Conservation (phyloP, 2,329 filamentous ascomycete species). For the Neonectria faginata region DNA sequence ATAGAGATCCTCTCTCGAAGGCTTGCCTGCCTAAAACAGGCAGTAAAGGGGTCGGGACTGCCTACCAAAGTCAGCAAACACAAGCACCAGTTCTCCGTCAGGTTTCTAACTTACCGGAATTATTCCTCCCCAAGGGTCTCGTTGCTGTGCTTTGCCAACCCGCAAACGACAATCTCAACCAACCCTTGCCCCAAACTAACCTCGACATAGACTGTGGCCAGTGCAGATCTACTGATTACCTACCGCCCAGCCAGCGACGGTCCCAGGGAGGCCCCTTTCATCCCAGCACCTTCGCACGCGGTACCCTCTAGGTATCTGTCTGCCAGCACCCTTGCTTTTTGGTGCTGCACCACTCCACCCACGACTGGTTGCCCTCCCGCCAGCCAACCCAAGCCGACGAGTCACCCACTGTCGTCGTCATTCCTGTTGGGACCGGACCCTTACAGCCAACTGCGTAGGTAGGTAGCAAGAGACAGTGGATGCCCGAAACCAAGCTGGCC, state of each 20-base stretch:
- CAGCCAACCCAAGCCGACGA: not conserved
- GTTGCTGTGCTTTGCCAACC: slow-evolving; percentile 8
- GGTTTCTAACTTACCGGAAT: not conserved
- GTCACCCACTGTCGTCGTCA: slow-evolving; percentile 1
- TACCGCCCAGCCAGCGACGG: slow-evolving; percentile 23
- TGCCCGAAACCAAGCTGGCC: slow-evolving; percentile 1
- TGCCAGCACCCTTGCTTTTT: slow-evolving; percentile 4
- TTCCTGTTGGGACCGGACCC: not conserved
- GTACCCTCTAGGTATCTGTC: slow-evolving; percentile 22
- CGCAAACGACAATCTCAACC: slow-evolving; percentile 8
- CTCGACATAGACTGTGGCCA: slow-evolving; percentile 27
- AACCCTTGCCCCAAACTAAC: slow-evolving; percentile 22
- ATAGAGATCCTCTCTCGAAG: not conserved
- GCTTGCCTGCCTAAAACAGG: not conserved
- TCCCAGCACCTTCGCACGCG: slow-evolving; percentile 13
- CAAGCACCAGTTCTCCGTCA: not conserved
- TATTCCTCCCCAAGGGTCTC: slow-evolving; percentile 7
- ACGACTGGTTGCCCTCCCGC: slow-evolving; percentile 5
- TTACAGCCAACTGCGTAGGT: not conserved
- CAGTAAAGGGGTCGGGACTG: not conserved
- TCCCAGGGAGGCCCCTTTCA: slow-evolving; percentile 19
- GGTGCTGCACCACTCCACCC: slow-evolving; percentile 13
- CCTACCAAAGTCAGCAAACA: not conserved
- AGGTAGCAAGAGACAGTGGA: not conserved
- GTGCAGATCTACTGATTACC: slow-evolving; percentile 32